Evolutionary conservation across 306 rosid genomes (phyloP), one percentile per base, ranked within the genome.

Genomic region (Inga laurina): DNA sequence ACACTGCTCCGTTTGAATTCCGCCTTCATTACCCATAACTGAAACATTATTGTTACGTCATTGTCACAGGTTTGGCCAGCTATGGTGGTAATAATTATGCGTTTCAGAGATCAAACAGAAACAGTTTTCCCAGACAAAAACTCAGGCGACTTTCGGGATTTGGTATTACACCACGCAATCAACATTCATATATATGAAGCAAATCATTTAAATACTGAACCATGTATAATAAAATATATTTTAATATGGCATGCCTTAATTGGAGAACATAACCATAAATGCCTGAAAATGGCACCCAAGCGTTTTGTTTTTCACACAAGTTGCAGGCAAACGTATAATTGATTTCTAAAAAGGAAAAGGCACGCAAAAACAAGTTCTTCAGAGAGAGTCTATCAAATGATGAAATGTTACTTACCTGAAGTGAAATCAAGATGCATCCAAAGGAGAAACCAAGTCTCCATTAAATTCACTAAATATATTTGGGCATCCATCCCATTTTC

Each of bases 401-500:
- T 30, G 10, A 41, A 75, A 22, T 21, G 46, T 45, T 81, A 93
- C 94, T 90, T 80, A 95, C 92, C 95, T 90, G 88, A 78, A 84
- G 77, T 68, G 78, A 48, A 73, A 82, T 93, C 89, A 91, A 57
- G 91, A 89, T 62, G 84, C 86, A 83, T 82, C 88, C 66, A 73
- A 72, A 52, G 88, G 46, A 78, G 82, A 90, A 15, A 72, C 82
- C 70, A 51, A 62, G 70, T 79, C 86, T 79, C 88, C 97, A 30
- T 75, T 74, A 74, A 91, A 86, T 77, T 94, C 98, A 82, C 97
- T 97, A 84, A 94, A 96, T 73, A 96, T 94, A 80, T 91, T 68
- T 73, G 97, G 97, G 83, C 99, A 96, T 69, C 72, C 92, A 82
- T 88, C 89, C 99, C 99, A 96, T 69, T 81, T 87, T 81, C 94